Evolutionary conservation across 2,329 filamentous ascomycete genomes (phyloP), one percentile per base, ranked within the genome.

Genomic region (Colletotrichum godetiae): DNA sequence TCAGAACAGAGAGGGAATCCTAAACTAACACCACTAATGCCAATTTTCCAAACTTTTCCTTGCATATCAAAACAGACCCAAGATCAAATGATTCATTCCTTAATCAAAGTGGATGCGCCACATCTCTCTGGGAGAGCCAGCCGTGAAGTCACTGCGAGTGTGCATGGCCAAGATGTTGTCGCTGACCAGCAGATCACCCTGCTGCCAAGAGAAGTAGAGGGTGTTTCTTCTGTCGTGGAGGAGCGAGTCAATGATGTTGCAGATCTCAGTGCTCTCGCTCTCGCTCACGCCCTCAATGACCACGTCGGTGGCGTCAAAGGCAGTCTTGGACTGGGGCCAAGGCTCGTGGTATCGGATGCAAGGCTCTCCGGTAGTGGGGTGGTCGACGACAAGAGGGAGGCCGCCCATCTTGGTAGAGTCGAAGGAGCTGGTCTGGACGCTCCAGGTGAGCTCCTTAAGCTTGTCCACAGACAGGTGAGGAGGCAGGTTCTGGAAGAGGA

Each of bases 311-410:
- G 86, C 83, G 8, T 87, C 85, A 57, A 89, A 90, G 15, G 80
- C 81, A 0, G 88, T 89, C 78, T 85, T 87, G n/a, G 80, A 82
- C 57, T 85, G 81, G 0, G 86, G 86, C 88, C 88, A 90, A 0
- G 87, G 86, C 75, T 90, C 86, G 71, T 90, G 88, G 76, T 87
- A 91, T 27, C 88, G 84, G 5, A 91, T 76, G 75, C 88, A 90
- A 0, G 86, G 84, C 13, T 81, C 79, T 0, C 81, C 82, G 0
- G 85, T 88, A 0, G 80, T 79, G 0, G 86, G 87, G 68, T 90
- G 88, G 0, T 80, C 76, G 1, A 84, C 72, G 0, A 88, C 80
- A 4, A 90, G 76, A 0, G 85, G 86, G 0, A 90, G 79, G 1
- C 82, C 81, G 2, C 75, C 79, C n/a, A 89, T 78, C 2, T 80